These are phyloP conservation scores for Vickermania spadyakhi DNA, from an alignment of 208 protist species.

Conservation along the genomic window DNA sequence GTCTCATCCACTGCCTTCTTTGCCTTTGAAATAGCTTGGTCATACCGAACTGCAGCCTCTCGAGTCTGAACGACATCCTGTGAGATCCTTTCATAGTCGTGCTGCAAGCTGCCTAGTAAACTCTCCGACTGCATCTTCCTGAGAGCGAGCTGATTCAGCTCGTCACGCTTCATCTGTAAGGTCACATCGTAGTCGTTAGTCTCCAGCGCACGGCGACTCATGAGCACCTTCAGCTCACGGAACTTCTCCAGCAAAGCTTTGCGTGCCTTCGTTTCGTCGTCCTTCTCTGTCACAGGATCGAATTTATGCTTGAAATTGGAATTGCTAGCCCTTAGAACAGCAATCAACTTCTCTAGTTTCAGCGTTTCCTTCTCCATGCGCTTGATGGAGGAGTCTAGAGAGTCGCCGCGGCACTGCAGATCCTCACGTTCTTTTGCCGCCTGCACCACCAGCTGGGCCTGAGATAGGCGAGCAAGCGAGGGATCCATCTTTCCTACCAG, in stretches of 20 bases:
- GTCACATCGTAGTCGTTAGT: conserved; percentile 55
- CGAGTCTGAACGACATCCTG: conserved; percentile 26
- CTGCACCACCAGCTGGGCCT: conserved; percentile 78
- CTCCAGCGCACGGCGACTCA: conserved; percentile 55
- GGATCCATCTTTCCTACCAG: conserved; percentile 67
- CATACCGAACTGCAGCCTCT: conserved; percentile 53
- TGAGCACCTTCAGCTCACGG: conserved; percentile 43
- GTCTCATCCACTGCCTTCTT: conserved; percentile 16
- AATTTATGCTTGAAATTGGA: conserved; percentile 70
- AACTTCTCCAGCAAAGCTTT: conserved; percentile 53
- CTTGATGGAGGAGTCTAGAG: conserved; percentile 64
- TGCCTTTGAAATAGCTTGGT: conserved; percentile 51
- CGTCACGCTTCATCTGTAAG: conserved; percentile 23
- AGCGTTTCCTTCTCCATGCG: conserved; percentile 63
- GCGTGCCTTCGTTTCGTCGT: conserved; percentile 42
- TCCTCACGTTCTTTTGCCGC: conserved; percentile 80
- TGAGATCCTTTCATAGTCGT: conserved; percentile 24
- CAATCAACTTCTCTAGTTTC: conserved; percentile 79
- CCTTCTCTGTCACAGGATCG: conserved; percentile 32
- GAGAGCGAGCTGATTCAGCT: conserved; percentile 25
- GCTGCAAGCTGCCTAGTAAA: conserved; percentile 14
- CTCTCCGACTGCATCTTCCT: conserved; percentile 19
- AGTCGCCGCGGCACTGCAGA: conserved; percentile 76
- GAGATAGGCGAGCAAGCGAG: conserved; percentile 41
- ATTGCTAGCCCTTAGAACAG: conserved; percentile 68